Conservation (phyloP, 768 basidiomycete species). For the Serendipita vermifera region DNA sequence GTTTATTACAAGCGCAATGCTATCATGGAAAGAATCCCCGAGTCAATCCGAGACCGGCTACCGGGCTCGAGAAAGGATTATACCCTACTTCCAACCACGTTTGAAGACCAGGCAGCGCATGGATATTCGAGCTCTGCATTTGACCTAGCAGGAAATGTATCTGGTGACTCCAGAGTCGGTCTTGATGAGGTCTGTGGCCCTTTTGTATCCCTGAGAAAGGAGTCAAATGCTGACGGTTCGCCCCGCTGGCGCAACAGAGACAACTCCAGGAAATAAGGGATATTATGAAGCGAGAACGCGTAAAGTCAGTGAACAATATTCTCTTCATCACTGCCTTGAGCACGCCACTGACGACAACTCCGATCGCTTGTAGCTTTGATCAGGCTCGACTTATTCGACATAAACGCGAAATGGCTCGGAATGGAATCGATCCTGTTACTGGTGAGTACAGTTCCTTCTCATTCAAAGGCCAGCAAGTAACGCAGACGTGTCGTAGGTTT, state of each 20-base stretch:
- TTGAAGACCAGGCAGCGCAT: constrained; percentile 2
- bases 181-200: not conserved
- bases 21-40: not conserved
- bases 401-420: not conserved
- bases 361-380: not conserved
- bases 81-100: constrained; percentile 2
- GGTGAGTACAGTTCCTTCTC: no score
- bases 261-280: constrained; percentile 2
- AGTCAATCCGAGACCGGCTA: not conserved
- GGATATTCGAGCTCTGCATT: constrained; percentile 2
- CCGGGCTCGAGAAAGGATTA: not conserved
- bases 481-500: no score
- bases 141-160: not conserved
- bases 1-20: constrained; percentile 2
- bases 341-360: not conserved
- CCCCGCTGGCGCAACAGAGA: no score
- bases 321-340: not conserved
- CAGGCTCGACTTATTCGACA: constrained; percentile 1
- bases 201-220: no score
- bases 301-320: not conserved
- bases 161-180: not conserved
- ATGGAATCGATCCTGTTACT: constrained; percentile 8
- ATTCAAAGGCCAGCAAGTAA: no score
- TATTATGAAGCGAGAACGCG: not conserved
- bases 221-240: no score